phyloP scores from a whole-genome alignment of 768 basidiomycete species.

The Polyporus arcularius region DNA sequence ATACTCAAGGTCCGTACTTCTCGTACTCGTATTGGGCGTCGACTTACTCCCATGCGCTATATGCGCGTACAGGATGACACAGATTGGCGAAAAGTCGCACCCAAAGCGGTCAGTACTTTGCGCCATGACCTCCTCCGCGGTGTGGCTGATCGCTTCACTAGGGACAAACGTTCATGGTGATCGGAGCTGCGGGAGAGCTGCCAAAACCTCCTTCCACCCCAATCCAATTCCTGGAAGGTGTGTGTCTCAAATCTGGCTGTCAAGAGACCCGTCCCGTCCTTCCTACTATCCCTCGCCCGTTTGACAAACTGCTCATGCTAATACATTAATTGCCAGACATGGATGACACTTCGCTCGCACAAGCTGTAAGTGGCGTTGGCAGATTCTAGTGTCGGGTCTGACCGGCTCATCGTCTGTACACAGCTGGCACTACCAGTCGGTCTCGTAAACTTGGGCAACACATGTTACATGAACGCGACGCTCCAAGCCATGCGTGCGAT shows the following conservation, averaged over 20 bases:
- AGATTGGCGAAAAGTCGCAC: constrained; percentile 79
- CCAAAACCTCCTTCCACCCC: constrained; percentile 84
- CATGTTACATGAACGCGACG: constrained; percentile 97
- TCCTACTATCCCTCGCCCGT: too few relatives aligned
- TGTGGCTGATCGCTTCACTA: constrained; percentile 27
- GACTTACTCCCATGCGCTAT: neutral
- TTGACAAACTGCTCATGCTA: too few relatives aligned
- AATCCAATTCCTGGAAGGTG: constrained; percentile 84
- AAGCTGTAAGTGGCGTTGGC: constrained; percentile 57
- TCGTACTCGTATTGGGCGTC: too few relatives aligned
- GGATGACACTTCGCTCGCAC: constrained; percentile 78
- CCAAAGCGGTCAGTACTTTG: constrained; percentile 64
- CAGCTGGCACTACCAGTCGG: constrained; percentile 83
- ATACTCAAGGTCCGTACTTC: constrained; percentile 71
- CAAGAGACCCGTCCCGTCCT: neutral
- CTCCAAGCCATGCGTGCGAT: constrained; percentile 92
- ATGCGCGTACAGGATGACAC: constrained; percentile 68
- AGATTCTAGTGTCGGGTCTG: neutral
- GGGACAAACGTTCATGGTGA: constrained; percentile 91
- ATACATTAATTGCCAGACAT: constrained; percentile 51
- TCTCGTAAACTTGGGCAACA: constrained; percentile 86
- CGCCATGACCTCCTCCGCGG: neutral
- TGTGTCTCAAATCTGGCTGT: constrained; percentile 10
- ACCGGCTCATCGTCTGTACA: neutral
- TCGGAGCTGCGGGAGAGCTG: constrained; percentile 90